Base-by-base conservation (phyloP, 352 stramenopile species). In the Phytophthora hibernalis region DNA sequence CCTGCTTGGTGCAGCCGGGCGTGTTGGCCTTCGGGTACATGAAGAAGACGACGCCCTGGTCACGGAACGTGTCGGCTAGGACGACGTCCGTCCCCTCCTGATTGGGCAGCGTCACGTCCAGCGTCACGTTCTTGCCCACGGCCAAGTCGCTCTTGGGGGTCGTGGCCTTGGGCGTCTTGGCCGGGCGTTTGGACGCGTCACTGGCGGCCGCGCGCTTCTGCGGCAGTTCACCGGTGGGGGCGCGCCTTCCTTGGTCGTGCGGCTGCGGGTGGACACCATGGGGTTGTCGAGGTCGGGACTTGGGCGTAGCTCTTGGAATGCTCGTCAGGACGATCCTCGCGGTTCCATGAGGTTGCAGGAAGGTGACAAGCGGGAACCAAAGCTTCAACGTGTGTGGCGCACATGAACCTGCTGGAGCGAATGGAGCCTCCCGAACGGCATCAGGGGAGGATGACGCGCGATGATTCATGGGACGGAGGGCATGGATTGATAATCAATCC, bases 1-100 rank as follows among this genome's bases (percentile, higher is more conserved):
- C 89, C 61, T 96, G 89, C 65, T 94, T 96, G 59, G 87, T 96
- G 72, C 89, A 96, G 9, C 89, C 89, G 1, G 87, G 87, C 12
- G 89, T 96, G 67, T 95, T 95, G 28, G 89, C 89, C n/a, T 69
- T 76, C 8, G 89, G 89, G 56, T 93, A 96, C 87, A 96, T 95
- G 73, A 96, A 96, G 75, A 96, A 90, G 45, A 96, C 83, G 33
- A 93, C 86, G 43, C 87, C 87, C 12, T 84, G 71, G 22, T 91
- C 82, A 61, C 90, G 89, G 69, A 85, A 92, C 33, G 89, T 77
- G 59, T 92, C 81, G n/a, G 65, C 57, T 33, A 95, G 77, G 22
- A 40, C 61, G 35, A 96, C 76, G 9, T 82, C 61, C 44, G 80
- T 70, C 26, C 72, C 81, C 24, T 93, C 74, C 59, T 96, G 87